phyloP scores from a whole-genome alignment of 225 moss, liverwort and hornwort species.

The Pseudoscleropodium purum region DNA sequence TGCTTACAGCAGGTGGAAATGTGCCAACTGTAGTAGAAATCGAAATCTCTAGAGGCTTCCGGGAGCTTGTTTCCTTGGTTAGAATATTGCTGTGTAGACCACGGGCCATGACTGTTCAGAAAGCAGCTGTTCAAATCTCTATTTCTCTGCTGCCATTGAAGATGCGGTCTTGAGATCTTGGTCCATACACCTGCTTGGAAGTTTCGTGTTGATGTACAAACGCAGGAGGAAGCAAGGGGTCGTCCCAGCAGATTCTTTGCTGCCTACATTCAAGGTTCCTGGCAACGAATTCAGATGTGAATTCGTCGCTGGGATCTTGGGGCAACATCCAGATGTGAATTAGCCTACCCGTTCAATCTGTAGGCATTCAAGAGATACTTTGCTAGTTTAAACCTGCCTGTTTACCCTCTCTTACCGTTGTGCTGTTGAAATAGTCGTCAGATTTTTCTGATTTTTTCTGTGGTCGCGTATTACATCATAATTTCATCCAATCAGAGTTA shows the following conservation, averaged over 20 bases:
- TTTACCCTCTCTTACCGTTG: constrained; percentile 4
- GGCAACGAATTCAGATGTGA: constrained; percentile 32
- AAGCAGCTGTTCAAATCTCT: constrained; percentile 31
- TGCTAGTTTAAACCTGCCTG: constrained; percentile 1
- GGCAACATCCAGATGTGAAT: constrained; percentile 31
- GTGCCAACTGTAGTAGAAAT: not conserved
- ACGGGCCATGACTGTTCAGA: constrained; percentile 22
- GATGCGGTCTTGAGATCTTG: not conserved
- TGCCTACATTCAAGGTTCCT: constrained; percentile 21
- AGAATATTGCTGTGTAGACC: not conserved
- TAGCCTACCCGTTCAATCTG: constrained; percentile 6
- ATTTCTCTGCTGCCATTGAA: not conserved
- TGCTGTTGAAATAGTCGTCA: not conserved
- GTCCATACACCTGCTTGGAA: constrained; percentile 1
- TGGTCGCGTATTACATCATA: not conserved
- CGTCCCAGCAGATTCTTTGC: constrained; percentile 13
- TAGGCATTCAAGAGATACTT: constrained; percentile 12
- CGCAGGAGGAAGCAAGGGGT: constrained; percentile 34
- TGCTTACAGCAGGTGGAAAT: not conserved
- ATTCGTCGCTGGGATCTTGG: constrained; percentile 24
- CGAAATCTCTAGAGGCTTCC: not conserved
- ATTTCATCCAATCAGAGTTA: constrained; percentile 18
- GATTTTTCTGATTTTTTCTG: not conserved
- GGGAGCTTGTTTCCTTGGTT: not conserved
- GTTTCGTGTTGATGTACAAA: constrained; percentile 3